These are phyloP conservation scores for Puccinia coronata DNA, from an alignment of 1,284 basidiomycete species.

Conservation along the genomic window DNA sequence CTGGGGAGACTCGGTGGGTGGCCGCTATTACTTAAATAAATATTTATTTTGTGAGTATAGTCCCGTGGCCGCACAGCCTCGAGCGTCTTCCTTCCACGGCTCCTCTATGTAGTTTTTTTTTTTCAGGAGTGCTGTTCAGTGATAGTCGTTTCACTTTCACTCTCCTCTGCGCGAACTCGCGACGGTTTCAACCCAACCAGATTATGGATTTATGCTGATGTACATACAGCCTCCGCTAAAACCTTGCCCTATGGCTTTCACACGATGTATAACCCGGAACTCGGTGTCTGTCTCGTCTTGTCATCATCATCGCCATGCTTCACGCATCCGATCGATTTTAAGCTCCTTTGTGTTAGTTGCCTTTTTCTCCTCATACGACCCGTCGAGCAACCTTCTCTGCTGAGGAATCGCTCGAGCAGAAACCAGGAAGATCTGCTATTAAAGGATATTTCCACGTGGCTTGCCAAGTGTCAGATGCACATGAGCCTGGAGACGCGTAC, in stretches of 20 bases:
- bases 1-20: constrained; percentile 8
- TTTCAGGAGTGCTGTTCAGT: constrained; percentile 27
- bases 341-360: constrained; percentile 2
- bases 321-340: constrained; percentile 2
- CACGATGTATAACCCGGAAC: constrained; percentile 8
- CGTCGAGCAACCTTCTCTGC: neutral
- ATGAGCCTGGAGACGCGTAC: constrained; percentile 9
- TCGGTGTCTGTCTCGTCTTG: constrained; percentile 6
- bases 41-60: too few species aligned
- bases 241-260: constrained; percentile 25
- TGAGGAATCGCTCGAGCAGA: constrained; percentile 10
- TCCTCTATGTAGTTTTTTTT: neutral
- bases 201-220: constrained; percentile 9
- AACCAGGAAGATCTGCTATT: neutral
- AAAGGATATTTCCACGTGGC: neutral
- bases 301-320: constrained; percentile 20
- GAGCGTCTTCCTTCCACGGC: neutral
- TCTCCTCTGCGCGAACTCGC: neutral
- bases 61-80: neutral
- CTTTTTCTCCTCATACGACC: neutral
- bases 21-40: neutral
- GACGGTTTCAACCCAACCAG: constrained; percentile 26
- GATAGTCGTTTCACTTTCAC: neutral
- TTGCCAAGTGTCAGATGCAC: neutral
- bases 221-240: neutral